Evolutionary conservation across 2,329 filamentous ascomycete species (phyloP).

Genomic region (Ophiosphaerella narmari): DNA sequence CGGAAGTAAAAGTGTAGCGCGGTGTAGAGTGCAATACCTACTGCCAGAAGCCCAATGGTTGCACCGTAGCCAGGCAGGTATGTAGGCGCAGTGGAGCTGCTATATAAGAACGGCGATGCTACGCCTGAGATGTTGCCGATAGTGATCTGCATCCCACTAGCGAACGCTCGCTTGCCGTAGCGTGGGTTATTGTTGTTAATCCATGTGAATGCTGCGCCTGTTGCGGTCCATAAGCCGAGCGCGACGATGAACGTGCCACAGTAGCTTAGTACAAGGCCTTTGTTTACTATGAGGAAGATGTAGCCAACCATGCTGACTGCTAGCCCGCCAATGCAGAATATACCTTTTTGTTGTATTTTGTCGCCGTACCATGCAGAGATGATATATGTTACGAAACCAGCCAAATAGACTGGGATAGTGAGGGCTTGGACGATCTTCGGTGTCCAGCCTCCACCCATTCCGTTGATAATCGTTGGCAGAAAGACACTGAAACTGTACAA

Average conservation of each 20-base stretch:
- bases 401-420: slow-evolving; percentile 39
- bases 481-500: slow-evolving; percentile 34
- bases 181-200: slow-evolving; percentile 35
- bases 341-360: slow-evolving; percentile 29
- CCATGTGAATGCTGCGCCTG: slow-evolving; percentile 34
- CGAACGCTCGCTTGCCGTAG: slow-evolving; percentile 38
- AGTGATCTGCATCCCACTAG: slow-evolving; percentile 43
- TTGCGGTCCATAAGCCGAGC: slow-evolving; percentile 30
- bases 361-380: slow-evolving; percentile 30
- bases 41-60: slow-evolving; percentile 23
- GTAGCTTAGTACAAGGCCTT: slow-evolving; percentile 23
- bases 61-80: slow-evolving; percentile 29
- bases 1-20: slow-evolving; percentile 27
- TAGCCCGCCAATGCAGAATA: slow-evolving; percentile 31
- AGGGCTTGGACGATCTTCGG: slow-evolving; percentile 32
- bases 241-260: slow-evolving; percentile 37
- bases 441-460: slow-evolving; percentile 30
- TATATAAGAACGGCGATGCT: slow-evolving; percentile 30
- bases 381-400: slow-evolving; percentile 29
- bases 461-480: slow-evolving; percentile 37
- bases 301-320: slow-evolving; percentile 55
- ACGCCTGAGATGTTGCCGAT: slow-evolving; percentile 43
- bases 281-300: slow-evolving; percentile 43
- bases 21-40: slow-evolving; percentile 23
- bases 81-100: slow-evolving; percentile 11